A percentile compares a stretch with the other conserved stretches of the same genome.
Evolutionary conservation across 148 eudicot genomes (phyloP).

Genomic region (Nepenthes mirabilis): DNA sequence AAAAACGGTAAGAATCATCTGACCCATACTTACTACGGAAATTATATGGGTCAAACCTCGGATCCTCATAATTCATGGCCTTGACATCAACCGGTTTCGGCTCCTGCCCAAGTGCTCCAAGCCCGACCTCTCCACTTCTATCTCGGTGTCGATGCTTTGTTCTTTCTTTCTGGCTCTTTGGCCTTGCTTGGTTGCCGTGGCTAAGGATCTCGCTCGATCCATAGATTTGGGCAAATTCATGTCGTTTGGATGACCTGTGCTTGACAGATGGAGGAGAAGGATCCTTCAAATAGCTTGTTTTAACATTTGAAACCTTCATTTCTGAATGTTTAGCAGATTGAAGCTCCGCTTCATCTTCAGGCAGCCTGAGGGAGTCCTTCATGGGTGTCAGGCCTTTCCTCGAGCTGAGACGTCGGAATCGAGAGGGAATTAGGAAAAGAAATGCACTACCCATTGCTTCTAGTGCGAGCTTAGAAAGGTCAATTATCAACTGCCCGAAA

Average conservation of each 20-base stretch:
- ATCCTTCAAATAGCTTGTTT: conserved; percentile 50
- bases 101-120: conserved; percentile 23
- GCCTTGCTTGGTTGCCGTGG: conserved; percentile 28
- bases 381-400: conserved; percentile 50
- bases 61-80: conserved; percentile 31
- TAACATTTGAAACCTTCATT: conserved; percentile 36
- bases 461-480: conserved; percentile 41
- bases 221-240: conserved; percentile 69
- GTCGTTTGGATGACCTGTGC: conserved; percentile 69
- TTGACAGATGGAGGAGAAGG: conserved; percentile 55
- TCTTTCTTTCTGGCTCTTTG: conserved; percentile 73
- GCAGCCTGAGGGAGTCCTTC: conserved; percentile 63
- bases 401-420: conserved; percentile 14
- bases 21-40: conserved; percentile 46
- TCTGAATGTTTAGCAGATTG: conserved; percentile 34
- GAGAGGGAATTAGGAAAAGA: conserved; percentile 32
- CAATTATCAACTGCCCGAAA: conserved; percentile 43
- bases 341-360: conserved; percentile 50
- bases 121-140: conserved; percentile 47
- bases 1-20: conserved; percentile 43
- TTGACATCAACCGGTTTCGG: conserved; percentile 41
- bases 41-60: conserved; percentile 47
- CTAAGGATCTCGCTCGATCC: conserved; percentile 47
- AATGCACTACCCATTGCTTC: conserved; percentile 31
- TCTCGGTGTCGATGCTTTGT: conserved; percentile 70